These are phyloP conservation scores for Colletotrichum eleusines DNA, from an alignment of 2,329 filamentous ascomycete genomes.

Conservation along the genomic window DNA sequence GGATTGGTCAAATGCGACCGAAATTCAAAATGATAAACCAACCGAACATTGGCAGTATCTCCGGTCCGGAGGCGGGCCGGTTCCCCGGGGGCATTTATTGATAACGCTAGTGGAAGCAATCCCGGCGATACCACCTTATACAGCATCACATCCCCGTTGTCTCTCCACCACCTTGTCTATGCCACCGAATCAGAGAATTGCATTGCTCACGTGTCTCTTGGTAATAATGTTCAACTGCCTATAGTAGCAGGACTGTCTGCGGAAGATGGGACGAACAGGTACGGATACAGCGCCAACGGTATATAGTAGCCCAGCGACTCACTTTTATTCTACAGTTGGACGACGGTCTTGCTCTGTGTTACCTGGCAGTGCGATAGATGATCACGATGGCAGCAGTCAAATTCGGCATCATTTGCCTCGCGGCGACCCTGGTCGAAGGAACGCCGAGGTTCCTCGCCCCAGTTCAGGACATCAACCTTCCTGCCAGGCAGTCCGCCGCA, in stretches of 20 bases:
- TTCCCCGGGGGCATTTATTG: background rate
- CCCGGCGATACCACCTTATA: conserved; percentile 23
- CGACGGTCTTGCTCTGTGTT: background rate
- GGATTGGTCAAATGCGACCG: background rate
- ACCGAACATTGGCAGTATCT: background rate
- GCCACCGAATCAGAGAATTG: conserved; percentile 17
- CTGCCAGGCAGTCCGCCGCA: conserved; percentile 47
- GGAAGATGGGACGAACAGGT: background rate
- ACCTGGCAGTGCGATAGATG: no score
- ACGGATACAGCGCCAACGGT: background rate
- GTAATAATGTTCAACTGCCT: conserved; percentile 10
- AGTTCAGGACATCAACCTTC: conserved; percentile 46
- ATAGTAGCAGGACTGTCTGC: conserved; percentile 7
- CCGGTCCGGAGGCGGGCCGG: background rate
- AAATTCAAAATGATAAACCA: background rate
- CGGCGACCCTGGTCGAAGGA: conserved; percentile 9
- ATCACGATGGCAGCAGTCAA: conserved; percentile 20
- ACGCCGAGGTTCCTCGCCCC: conserved; percentile 42
- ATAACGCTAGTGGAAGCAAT: conserved; percentile 17
- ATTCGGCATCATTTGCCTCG: conserved; percentile 26
- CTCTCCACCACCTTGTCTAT: conserved; percentile 8
- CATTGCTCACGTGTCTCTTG: conserved; percentile 22
- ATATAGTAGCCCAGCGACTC: background rate
- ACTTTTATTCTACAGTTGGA: background rate
- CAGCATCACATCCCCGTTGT: conserved; percentile 9